phyloP scores from a whole-genome alignment of 331 rosid species.

The Quercus tomentella region DNA sequence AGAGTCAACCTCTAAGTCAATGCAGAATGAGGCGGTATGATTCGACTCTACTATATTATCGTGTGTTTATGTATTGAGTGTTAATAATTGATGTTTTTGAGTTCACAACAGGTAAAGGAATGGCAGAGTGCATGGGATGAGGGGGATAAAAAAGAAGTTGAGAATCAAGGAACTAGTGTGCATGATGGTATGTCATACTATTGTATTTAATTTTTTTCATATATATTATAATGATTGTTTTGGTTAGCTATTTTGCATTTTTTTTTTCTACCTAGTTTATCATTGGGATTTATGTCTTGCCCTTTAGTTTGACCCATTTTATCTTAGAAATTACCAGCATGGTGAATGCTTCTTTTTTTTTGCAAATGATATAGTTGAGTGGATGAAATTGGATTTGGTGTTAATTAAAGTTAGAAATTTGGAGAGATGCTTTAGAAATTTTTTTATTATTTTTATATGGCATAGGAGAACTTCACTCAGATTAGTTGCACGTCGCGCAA shows the following conservation, averaged over 20 bases:
- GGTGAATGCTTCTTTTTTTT: no score
- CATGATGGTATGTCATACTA: conserved; percentile 42
- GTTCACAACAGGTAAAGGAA: conserved; percentile 55
- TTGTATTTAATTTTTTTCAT: not conserved
- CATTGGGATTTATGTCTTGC: not conserved
- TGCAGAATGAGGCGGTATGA: conserved; percentile 48
- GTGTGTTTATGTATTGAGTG: not conserved
- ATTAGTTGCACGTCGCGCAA: no score
- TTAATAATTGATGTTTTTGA: conserved; percentile 12
- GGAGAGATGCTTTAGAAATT: no score
- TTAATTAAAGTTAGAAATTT: no score
- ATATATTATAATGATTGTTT: not conserved
- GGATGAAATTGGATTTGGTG: no score
- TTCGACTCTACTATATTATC: not conserved
- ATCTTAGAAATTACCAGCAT: not conserved
- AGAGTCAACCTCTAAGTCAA: conserved; percentile 48
- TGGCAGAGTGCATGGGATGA: conserved; percentile 94
- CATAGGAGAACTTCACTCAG: no score
- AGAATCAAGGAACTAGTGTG: conserved; percentile 35
- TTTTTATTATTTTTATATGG: no score
- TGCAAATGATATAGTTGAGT: no score
- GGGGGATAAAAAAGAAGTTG: conserved; percentile 38
- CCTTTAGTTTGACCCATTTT: not conserved
- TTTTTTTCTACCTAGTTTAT: not conserved
- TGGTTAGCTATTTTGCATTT: not conserved